Conservation (phyloP, 352 stramenopile genomes). For the Salisapilia sapeloensis region DNA sequence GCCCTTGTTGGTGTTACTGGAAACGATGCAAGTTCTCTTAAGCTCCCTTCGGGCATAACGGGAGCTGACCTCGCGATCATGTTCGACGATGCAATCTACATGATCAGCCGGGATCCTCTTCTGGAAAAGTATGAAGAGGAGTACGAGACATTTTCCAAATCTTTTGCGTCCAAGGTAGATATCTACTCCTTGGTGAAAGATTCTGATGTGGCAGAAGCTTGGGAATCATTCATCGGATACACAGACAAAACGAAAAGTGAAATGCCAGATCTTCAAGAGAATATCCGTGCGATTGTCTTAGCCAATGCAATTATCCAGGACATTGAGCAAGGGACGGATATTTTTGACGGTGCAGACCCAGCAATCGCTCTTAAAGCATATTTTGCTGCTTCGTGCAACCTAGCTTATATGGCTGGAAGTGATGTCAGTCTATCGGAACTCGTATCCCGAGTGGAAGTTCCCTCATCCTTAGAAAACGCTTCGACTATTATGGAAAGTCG, state of each 20-base stretch:
- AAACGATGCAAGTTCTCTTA: conserved; percentile 1
- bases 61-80: conserved; percentile 2
- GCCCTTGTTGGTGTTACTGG: conserved; percentile 1
- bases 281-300: conserved; percentile 1
- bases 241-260: neutral
- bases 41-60: neutral
- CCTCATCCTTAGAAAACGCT: neutral
- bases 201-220: neutral
- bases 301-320: conserved; percentile 1
- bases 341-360: neutral
- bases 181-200: conserved; percentile 1
- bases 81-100: conserved; percentile 1
- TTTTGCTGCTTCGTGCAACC: conserved; percentile 4
- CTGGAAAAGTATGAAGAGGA: conserved; percentile 1
- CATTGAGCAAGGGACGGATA: neutral
- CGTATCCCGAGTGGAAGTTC: neutral
- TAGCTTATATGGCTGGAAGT: neutral
- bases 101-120: conserved; percentile 2
- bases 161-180: conserved; percentile 1
- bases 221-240: conserved; percentile 1
- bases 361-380: conserved; percentile 1
- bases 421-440: conserved; percentile 1
- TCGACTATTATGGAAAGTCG: neutral
- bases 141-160: conserved; percentile 1
- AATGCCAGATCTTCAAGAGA: neutral